Base-by-base conservation (phyloP, 257 asterid species). In the Galeopsis tetrahit region DNA sequence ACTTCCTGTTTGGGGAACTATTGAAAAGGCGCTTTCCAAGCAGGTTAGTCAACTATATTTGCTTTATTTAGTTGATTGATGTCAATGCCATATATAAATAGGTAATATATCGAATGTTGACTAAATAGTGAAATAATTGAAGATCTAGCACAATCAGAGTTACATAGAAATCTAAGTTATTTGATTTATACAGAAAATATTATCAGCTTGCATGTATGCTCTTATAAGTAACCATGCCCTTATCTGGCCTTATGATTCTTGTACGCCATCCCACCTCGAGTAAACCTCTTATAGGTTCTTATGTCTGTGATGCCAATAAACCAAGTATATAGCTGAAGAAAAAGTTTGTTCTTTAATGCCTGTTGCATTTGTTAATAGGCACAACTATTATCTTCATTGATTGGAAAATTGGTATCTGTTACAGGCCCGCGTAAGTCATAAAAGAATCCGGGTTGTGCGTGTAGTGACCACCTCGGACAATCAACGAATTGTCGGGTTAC, bases 1-100 rank as follows among this genome's bases (percentile, higher is more conserved):
- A 82, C 98, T 95, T 81, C 99, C 98, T 66, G 95, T 92, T 64
- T 95, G 99, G 99, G 99, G 98, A 68, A 89, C 97, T 53, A 75
- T 91, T 58, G 97, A 88, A 82, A 94, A 88, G 81, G 98, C 97
- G 7, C 95, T 94, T 65, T 83, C 96, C 64, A 94, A 90, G 86
- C 98, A 91, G 96, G 99, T 89, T 32, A 56, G 13, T 53, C 52
- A 62, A 13, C 62, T 46, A 17, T 36, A 53, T 77, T 60, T 77
- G 39, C 57, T 68, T 60, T 49, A 31, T 46, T 36, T 64, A 10
- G 42, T 46, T 57, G 9, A 66, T 66, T 64, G 44, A 71, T 69
- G 63, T 36, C 75, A 40, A 40, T 49, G 34, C 67, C 13, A 65
- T 67, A 33, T 66, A 62, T 42, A 51, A 32, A 21, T 14, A 13